Base-by-base conservation (phyloP, 2,329 filamentous ascomycete species). In the Grosmannia huntii region DNA sequence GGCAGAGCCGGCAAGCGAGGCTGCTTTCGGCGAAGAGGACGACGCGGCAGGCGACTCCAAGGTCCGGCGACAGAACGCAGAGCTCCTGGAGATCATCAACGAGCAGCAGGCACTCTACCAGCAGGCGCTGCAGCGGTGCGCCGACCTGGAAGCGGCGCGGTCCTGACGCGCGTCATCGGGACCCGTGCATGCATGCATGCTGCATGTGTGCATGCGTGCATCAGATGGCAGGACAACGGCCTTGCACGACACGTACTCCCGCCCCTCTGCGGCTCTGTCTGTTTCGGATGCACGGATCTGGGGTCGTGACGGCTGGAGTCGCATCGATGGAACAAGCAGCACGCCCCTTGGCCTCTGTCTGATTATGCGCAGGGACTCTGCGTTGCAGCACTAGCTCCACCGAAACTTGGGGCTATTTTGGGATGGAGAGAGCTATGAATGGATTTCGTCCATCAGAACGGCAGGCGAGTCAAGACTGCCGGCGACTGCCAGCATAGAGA, bases 61-160 rank as follows among this genome's bases (percentile, higher is more conserved):
- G 62, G 59, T 69, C 33, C 65, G 65, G 56, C 66, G 62, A 36
- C 65, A 72, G 50, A 73, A 71, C 38, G 68, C 72, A 14, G 70
- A 73, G 64, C 66, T 74, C 53, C 68, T 69, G 66, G 68, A 71
- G 55, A 70, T 74, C 41, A 65, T 75, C 62, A 69, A 71, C 58
- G 69, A 72, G 62, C 69, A 72, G 63, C 64, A 65, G 46, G 65
- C 65, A 16, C 62, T 71, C 5, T 70, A 72, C 59, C 70, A 70
- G 62, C 65, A 68, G 28, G 66, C 65, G 4, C 63, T 69, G 52
- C 64, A 67, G 60, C 63, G 64, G 14, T 67, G 64, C 51, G 60
- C 65, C 10, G 66, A 68, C 51, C 64, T 66, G 41, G 68, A 67
- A 41, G 59, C 61, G 4, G 44, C 44, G 5, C 59, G 54, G 11